Conservation (phyloP, 306 rosid species). For the Arachis hypogaea region DNA sequence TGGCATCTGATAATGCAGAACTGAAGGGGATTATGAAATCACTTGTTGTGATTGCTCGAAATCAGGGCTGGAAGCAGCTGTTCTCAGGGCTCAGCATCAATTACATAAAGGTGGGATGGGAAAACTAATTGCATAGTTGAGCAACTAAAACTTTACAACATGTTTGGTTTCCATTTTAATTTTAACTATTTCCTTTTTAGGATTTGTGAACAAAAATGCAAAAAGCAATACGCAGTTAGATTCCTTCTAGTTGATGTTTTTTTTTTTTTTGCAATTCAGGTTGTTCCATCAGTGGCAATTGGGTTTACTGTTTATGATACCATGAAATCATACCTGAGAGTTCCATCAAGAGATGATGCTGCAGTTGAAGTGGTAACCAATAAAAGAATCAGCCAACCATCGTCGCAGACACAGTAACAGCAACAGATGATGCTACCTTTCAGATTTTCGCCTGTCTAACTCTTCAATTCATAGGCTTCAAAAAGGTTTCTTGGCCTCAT, state of each 20-base stretch:
- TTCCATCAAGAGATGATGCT: constrained; percentile 84
- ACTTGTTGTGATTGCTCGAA: constrained; percentile 65
- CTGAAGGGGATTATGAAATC: constrained; percentile 78
- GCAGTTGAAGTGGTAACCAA: constrained; percentile 58
- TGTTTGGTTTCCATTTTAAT: too few species aligned
- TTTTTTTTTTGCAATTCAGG: constrained; percentile 59
- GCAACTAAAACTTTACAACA: neutral
- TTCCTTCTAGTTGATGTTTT: constrained; percentile 30
- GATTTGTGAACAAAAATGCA: too few species aligned
- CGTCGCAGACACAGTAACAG: constrained; percentile 47
- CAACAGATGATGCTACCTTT: constrained; percentile 26
- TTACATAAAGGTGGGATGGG: constrained; percentile 76
- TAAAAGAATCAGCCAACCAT: constrained; percentile 54
- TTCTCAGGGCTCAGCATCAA: constrained; percentile 98
- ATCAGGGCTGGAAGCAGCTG: constrained; percentile 84
- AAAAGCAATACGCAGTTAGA: too few species aligned
- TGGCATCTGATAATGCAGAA: constrained; percentile 60
- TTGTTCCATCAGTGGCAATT: constrained; percentile 95
- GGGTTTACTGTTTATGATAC: constrained; percentile 92
- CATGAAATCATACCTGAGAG: constrained; percentile 70
- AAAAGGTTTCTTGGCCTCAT: constrained; percentile 35
- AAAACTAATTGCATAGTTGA: constrained; percentile 28
- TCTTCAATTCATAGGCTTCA: constrained; percentile 33
- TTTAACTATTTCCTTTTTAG: too few species aligned
- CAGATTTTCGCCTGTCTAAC: constrained; percentile 17